Conservation (phyloP, 345 rosid genomes). For the Limnanthes douglasii region DNA sequence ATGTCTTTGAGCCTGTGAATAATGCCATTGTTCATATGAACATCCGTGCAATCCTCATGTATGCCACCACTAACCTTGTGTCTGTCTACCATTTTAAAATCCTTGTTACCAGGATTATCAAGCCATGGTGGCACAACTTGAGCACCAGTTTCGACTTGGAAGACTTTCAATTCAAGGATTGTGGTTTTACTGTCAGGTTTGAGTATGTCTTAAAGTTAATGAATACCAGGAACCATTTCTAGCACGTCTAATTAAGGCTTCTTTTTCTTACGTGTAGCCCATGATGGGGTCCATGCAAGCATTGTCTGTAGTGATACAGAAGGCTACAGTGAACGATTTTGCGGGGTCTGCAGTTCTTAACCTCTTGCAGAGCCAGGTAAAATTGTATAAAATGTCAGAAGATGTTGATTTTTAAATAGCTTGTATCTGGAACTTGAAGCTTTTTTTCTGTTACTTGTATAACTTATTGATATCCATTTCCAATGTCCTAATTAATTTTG, state of each 20-base stretch:
- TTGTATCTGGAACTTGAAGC: conserved; percentile 3
- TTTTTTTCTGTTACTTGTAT: neutral
- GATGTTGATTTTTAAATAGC: neutral
- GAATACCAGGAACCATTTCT: neutral
- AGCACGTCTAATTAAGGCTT: conserved; percentile 8
- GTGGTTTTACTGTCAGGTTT: conserved; percentile 98
- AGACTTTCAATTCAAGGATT: conserved; percentile 93
- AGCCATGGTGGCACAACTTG: conserved; percentile 95
- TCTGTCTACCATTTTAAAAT: conserved; percentile 1
- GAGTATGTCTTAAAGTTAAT: conserved; percentile 8
- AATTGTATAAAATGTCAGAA: neutral
- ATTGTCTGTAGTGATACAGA: conserved; percentile 56
- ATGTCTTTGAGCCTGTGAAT: too few species aligned
- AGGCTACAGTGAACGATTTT: conserved; percentile 61
- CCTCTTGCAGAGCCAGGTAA: conserved; percentile 91
- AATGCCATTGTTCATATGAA: too few species aligned
- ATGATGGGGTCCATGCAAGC: conserved; percentile 91
- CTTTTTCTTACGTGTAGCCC: conserved; percentile 34
- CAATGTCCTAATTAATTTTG: conserved; percentile 14
- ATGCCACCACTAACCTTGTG: too few species aligned
- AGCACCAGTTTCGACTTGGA: conserved; percentile 94
- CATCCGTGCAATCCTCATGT: too few species aligned
- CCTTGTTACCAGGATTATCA: conserved; percentile 51
- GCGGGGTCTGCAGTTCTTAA: conserved; percentile 88
- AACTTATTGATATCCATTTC: neutral